Conservation (phyloP, 805 yeast genomes). For the Nakazawaea ernobii region DNA sequence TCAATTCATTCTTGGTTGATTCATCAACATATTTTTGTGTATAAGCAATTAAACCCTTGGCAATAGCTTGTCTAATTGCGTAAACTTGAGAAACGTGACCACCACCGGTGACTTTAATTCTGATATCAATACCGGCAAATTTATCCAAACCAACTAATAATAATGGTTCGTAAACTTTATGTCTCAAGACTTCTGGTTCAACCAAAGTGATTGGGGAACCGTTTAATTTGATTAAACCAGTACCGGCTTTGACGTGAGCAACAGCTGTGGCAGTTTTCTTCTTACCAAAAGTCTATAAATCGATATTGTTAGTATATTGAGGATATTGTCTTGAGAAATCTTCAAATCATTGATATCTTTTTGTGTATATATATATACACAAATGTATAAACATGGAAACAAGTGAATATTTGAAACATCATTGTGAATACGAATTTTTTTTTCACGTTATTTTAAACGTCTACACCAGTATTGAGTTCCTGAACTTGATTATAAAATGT, state of each 20-base stretch:
- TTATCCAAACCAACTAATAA: conserved; percentile 98
- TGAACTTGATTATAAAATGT: no score
- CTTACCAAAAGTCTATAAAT: conserved; percentile 96
- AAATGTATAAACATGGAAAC: background rate
- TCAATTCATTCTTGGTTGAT: conserved; percentile 98
- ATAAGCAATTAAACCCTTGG: conserved; percentile 99
- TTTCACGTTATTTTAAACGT: no score
- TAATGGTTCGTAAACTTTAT: conserved; percentile 99
- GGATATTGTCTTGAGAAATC: background rate
- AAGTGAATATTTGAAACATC: background rate
- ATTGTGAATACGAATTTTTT: no score
- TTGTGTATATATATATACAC: no score
- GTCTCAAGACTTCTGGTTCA: conserved; percentile 97
- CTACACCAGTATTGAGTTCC: no score
- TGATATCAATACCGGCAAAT: conserved; percentile 96
- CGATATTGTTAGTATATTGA: background rate
- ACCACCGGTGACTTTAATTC: conserved; percentile 99
- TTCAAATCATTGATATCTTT: no score
- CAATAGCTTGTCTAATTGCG: conserved; percentile 99
- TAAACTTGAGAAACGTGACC: conserved; percentile 99
- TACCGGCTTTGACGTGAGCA: conserved; percentile 99
- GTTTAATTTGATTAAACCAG: conserved; percentile 98
- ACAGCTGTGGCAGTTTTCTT: conserved; percentile 99
- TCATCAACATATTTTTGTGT: conserved; percentile 99
- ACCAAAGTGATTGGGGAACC: conserved; percentile 99